Percentiles rank a stretch among this genome's conserved stretches.
phyloP scores from a whole-genome alignment of 345 rosid genomes.

The Dimocarpus longan region DNA sequence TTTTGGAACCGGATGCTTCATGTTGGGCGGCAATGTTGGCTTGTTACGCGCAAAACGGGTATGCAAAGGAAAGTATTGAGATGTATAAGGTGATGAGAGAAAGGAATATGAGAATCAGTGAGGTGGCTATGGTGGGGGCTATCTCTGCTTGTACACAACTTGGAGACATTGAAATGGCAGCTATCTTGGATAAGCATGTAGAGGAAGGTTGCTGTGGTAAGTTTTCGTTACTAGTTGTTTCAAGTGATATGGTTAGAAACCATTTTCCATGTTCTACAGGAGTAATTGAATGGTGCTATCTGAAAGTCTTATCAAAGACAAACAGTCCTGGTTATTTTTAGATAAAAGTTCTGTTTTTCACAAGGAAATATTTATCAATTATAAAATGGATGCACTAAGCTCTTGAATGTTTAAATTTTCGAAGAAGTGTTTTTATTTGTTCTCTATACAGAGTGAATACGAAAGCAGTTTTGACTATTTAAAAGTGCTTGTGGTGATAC shows the following conservation, averaged over 20 bases:
- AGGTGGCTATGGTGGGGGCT: constrained; percentile 49
- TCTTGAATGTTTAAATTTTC: too few species aligned
- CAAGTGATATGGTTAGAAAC: not conserved
- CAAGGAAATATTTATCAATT: too few species aligned
- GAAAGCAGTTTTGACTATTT: too few species aligned
- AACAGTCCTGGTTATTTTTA: too few species aligned
- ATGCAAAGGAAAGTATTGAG: constrained; percentile 41
- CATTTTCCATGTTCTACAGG: not conserved
- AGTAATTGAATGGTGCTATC: not conserved
- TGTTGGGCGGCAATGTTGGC: constrained; percentile 61
- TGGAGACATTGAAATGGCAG: constrained; percentile 50
- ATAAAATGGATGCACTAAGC: too few species aligned
- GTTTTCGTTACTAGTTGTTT: constrained; percentile 15
- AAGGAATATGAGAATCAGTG: constrained; percentile 29
- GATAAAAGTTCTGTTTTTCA: too few species aligned
- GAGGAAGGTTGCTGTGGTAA: constrained; percentile 42
- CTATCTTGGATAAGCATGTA: constrained; percentile 33
- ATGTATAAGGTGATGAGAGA: constrained; percentile 36
- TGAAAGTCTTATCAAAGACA: too few species aligned
- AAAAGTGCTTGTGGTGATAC: not conserved
- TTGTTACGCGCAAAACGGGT: constrained; percentile 55
- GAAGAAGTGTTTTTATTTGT: too few species aligned
- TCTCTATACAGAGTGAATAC: too few species aligned
- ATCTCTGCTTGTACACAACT: constrained; percentile 53
- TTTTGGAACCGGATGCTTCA: constrained; percentile 38